phyloP scores from a whole-genome alignment of 805 yeast species.

The Metschnikowia aberdeeniae region DNA sequence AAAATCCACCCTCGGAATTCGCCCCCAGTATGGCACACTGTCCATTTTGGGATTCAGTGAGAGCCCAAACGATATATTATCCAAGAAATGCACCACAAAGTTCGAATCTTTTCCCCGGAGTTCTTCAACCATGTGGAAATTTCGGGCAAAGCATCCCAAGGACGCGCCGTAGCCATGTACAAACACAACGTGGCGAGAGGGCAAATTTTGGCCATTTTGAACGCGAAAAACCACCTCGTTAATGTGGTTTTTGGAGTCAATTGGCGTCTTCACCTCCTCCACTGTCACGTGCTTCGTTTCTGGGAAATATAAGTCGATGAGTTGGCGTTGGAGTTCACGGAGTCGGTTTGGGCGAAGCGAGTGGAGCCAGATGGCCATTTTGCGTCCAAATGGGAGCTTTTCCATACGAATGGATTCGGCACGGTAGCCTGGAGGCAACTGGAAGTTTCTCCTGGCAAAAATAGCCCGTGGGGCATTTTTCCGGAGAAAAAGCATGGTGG shows the following conservation, averaged over 20 bases:
- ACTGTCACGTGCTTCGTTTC: conserved; percentile 17
- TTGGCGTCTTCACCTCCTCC: conserved; percentile 15
- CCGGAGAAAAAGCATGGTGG: background rate
- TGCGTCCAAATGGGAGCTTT: conserved; percentile 11
- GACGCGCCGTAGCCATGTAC: conserved; percentile 58
- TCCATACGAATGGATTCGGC: conserved; percentile 11
- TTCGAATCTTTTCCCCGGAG: conserved; percentile 27
- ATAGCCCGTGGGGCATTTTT: background rate
- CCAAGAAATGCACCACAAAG: conserved; percentile 48
- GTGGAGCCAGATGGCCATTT: conserved; percentile 18
- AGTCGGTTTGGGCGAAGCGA: conserved; percentile 24
- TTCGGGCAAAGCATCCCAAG: conserved; percentile 53
- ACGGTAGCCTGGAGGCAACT: conserved; percentile 9
- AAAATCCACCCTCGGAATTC: conserved; percentile 18
- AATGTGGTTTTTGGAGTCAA: conserved; percentile 29
- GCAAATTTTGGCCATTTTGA: conserved; percentile 19
- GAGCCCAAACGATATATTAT: conserved; percentile 48
- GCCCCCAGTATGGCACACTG: conserved; percentile 15
- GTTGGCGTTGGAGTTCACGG: conserved; percentile 29
- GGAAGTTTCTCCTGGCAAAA: conserved; percentile 4
- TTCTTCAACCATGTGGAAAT: conserved; percentile 40
- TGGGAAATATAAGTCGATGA: conserved; percentile 34
- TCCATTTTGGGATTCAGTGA: conserved; percentile 42
- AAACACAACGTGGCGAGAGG: conserved; percentile 44
- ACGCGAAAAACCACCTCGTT: conserved; percentile 35